A percentile compares a stretch with the other conserved stretches of the same genome.
Evolutionary conservation across 2,329 filamentous ascomycete genomes (phyloP).

Genomic region (Myriosclerotinia curreyana): DNA sequence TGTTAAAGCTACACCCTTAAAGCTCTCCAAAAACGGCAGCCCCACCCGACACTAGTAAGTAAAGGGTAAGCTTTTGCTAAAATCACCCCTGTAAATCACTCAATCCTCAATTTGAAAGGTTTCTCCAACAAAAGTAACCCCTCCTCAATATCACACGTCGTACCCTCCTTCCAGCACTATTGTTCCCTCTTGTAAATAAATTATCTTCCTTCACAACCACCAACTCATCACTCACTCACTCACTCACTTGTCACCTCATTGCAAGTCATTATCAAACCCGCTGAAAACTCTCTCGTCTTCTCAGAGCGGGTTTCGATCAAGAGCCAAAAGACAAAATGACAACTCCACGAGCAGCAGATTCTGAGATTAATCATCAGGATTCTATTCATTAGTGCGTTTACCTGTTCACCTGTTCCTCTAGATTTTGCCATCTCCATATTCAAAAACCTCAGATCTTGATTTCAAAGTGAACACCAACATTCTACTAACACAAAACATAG

Average conservation of each 20-base stretch:
- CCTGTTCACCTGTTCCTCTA: background rate
- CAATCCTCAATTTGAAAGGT: background rate
- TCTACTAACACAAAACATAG: background rate
- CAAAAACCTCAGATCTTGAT: background rate
- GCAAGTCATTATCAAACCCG: no score
- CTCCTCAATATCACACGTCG: constrained; percentile 3
- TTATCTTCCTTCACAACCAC: background rate
- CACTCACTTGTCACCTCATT: background rate
- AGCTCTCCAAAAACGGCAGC: no score
- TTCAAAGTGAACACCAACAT: background rate
- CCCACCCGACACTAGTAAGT: background rate
- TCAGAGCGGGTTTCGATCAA: no score
- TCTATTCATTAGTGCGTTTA: constrained; percentile 18
- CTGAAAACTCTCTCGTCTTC: no score
- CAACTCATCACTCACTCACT: background rate
- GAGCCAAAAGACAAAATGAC: constrained; percentile 1
- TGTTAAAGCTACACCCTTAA: no score
- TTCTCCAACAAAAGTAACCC: constrained; percentile 1
- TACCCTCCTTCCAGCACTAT: no score
- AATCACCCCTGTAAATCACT: background rate
- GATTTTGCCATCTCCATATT: background rate
- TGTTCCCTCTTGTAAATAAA: background rate
- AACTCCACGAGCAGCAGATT: constrained; percentile 1
- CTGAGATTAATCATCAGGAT: constrained; percentile 19
- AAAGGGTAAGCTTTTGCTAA: background rate